A percentile compares a stretch with the other conserved stretches of the same genome.
phyloP scores from a whole-genome alignment of 257 asterid genomes.

The Fraxinus cuspidata region DNA sequence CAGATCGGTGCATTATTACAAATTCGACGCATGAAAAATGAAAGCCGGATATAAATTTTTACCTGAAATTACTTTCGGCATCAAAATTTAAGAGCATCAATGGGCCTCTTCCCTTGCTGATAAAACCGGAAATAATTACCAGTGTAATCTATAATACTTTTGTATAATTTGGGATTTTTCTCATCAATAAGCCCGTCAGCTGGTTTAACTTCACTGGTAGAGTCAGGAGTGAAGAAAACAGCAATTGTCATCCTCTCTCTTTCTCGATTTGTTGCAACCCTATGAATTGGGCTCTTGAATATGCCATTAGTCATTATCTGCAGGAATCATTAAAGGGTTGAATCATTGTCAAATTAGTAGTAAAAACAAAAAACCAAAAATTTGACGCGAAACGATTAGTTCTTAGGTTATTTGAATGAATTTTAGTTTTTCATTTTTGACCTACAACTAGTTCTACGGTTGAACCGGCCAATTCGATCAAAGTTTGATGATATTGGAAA shows the following conservation, averaged over 20 bases:
- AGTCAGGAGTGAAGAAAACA: conserved; percentile 37
- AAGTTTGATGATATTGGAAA: too few relatives aligned
- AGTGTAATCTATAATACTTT: conserved; percentile 30
- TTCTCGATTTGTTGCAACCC: conserved; percentile 47
- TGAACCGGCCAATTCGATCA: not conserved
- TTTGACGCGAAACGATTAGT: too few relatives aligned
- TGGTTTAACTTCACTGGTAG: conserved; percentile 41
- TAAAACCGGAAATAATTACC: conserved; percentile 31
- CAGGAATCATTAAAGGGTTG: not conserved
- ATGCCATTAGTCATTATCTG: conserved; percentile 58
- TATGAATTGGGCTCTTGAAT: conserved; percentile 55
- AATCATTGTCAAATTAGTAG: too few relatives aligned
- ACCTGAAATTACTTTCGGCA: not conserved
- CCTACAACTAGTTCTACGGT: too few relatives aligned
- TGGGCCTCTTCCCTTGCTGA: conserved; percentile 46
- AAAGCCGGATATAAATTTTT: not conserved
- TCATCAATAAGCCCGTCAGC: conserved; percentile 37
- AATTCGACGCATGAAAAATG: not conserved
- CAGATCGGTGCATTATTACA: not conserved
- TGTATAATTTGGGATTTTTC: conserved; percentile 37
- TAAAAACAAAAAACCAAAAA: too few relatives aligned
- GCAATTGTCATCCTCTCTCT: conserved; percentile 43
- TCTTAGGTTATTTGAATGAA: too few relatives aligned
- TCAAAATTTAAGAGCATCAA: conserved; percentile 33
- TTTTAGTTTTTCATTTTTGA: too few relatives aligned